phyloP scores from a whole-genome alignment of 495 filamentous ascomycete genomes.

The Astrothelium subdiscretum region DNA sequence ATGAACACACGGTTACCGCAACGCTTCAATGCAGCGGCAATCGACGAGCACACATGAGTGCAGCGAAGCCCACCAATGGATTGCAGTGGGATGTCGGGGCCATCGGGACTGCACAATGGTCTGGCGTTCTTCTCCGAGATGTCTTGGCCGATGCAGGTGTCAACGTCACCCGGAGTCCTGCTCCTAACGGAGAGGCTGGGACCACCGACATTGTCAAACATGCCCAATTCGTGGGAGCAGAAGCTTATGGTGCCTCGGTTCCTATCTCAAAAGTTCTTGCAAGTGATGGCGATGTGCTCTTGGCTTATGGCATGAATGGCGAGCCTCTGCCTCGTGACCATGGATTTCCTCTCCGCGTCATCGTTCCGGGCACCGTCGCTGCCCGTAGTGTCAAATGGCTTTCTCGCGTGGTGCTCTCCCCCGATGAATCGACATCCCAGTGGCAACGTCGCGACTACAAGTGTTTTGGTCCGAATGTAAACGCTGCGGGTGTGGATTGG shows the following conservation, averaged over 20 bases:
- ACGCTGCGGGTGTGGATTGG: conserved; percentile 26
- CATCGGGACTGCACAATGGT: conserved; percentile 50
- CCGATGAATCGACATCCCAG: conserved; percentile 31
- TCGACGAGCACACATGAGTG: conserved; percentile 48
- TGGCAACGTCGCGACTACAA: conserved; percentile 39
- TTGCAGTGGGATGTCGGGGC: conserved; percentile 50
- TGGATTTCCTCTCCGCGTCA: conserved; percentile 25
- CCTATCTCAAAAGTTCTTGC: conserved; percentile 45
- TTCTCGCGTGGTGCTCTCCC: conserved; percentile 17
- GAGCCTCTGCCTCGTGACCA: conserved; percentile 25
- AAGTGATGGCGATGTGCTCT: conserved; percentile 44
- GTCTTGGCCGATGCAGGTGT: conserved; percentile 44
- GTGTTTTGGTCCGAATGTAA: conserved; percentile 33
- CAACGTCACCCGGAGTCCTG: conserved; percentile 17
- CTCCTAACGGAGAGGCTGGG: conserved; percentile 11
- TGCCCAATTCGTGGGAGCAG: conserved; percentile 46
- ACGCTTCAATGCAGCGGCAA: conserved; percentile 53
- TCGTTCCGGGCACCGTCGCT: conserved; percentile 28
- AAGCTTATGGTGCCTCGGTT: conserved; percentile 50
- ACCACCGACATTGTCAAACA: conserved; percentile 25
- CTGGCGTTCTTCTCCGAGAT: conserved; percentile 45
- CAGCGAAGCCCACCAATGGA: conserved; percentile 42
- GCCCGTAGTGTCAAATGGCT: conserved; percentile 32
- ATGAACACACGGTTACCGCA: conserved; percentile 42
- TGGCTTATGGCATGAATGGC: conserved; percentile 39